Evolutionary conservation across 1,284 basidiomycete species (phyloP), one percentile per base, ranked within the genome.

Genomic region (Ceratobasidium papillatum): DNA sequence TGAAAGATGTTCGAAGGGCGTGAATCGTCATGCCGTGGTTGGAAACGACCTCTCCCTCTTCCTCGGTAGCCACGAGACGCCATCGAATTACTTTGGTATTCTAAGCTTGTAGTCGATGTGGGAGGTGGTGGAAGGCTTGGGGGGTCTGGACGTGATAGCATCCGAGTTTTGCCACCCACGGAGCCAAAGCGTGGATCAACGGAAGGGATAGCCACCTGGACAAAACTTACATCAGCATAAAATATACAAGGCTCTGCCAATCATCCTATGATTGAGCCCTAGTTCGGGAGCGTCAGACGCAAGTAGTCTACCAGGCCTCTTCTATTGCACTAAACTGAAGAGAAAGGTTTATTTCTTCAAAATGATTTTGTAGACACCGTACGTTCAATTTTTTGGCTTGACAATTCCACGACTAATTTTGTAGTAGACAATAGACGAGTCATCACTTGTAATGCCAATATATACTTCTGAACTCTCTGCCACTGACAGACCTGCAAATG

Each of bases 381-480:
- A 9, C 19, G 84, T 17, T 63, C 47, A 73, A 62, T 73, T 73
- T 43, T 43, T 73, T 34, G 92, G 92, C 78, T 93, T 94, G 75
- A 89, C 86, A 25, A 94, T 91, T 73, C 91, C 92, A 52, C 84
- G 84, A 76, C 89, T 91, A 75, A 94, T 84, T 78, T 91, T 92
- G 81, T 94, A 94, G 81, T 94, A 94, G 58, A 94, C 92, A 62
- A 91, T 89, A 1, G 92, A 93, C 3, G 91, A 89, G 78, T 94
- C 92, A 69, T 91, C 88, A 0, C 89, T 86, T 41, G 88, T 89
- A 75, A 94, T 90, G 1, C 89, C 92, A 43, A 94, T 81, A 79
- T 88, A 91, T 51, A 62, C 51, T 30, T 74, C 62, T 5, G 45
- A 30, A 32, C 36, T 30, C 11, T 58, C 11, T 43, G 59, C 73